Evolutionary conservation across 2,329 filamentous ascomycete genomes (phyloP).

Genomic region (Aspergillus sp.): DNA sequence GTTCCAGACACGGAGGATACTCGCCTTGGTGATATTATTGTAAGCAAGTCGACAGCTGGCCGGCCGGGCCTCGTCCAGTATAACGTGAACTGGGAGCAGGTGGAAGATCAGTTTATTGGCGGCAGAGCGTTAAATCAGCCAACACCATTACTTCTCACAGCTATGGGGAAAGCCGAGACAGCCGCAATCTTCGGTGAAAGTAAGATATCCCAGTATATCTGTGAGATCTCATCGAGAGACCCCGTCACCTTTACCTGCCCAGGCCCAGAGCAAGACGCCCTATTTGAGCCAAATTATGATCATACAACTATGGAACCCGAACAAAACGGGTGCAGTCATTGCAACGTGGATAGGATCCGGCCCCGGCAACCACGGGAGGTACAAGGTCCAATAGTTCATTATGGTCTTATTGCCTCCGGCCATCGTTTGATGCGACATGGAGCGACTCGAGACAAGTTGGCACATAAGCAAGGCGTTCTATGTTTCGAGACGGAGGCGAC

Average conservation of each 20-base stretch:
- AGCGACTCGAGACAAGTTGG: conserved; percentile 14
- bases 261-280: conserved; percentile 18
- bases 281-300: conserved; percentile 24
- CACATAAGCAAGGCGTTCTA: conserved; percentile 10
- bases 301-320: conserved; percentile 15
- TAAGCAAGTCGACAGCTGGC: conserved; percentile 13
- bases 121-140: conserved; percentile 14
- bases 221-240: conserved; percentile 19
- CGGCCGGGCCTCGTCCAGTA: conserved; percentile 19
- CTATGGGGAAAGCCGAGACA: conserved; percentile 18
- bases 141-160: conserved; percentile 16
- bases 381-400: conserved; percentile 21
- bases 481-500: conserved; percentile 7
- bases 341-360: conserved; percentile 4
- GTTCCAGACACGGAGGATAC: conserved; percentile 5
- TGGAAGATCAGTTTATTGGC: conserved; percentile 5
- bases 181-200: neutral
- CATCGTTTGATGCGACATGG: conserved; percentile 4
- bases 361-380: conserved; percentile 3
- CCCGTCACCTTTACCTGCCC: conserved; percentile 9
- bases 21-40: conserved; percentile 13
- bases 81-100: conserved; percentile 18
- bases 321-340: conserved; percentile 8
- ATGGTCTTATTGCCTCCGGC: conserved; percentile 16
- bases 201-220: conserved; percentile 8